Conservation (phyloP, 1,284 basidiomycete species). For the Tilletia horrida region DNA sequence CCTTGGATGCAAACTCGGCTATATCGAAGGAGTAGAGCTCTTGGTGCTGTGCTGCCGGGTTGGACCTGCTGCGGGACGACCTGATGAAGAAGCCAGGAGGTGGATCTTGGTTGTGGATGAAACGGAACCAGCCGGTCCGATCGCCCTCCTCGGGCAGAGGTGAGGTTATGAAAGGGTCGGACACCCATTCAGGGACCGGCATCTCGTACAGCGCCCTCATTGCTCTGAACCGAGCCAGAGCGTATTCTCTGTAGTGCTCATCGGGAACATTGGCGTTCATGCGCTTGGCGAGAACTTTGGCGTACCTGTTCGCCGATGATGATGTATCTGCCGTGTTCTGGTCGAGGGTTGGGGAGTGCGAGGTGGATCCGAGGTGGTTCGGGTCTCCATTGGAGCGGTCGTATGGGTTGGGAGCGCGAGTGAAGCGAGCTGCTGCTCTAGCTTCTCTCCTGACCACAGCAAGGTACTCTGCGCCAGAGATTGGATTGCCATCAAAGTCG, state of each 20-base stretch:
- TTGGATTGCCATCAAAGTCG: conserved; percentile 1
- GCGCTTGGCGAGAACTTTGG: neutral
- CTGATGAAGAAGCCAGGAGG: neutral
- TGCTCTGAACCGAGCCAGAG: neutral
- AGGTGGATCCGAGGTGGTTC: too few species aligned
- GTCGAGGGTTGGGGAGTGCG: neutral
- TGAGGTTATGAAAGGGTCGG: neutral
- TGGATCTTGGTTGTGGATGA: conserved; percentile 9
- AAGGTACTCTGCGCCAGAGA: neutral
- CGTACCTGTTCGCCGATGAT: neutral
- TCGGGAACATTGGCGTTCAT: neutral
- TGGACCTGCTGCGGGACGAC: neutral
- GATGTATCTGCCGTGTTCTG: neutral
- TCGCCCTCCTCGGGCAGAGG: neutral
- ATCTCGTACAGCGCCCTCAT: neutral
- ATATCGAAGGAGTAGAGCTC: neutral
- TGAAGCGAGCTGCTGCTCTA: neutral
- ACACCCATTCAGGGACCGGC: neutral
- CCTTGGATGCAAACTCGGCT: neutral
- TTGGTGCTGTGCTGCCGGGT: neutral
- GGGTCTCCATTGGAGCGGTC: neutral
- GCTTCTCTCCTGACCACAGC: conserved; percentile 5
- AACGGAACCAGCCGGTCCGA: neutral
- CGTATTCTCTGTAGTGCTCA: neutral
- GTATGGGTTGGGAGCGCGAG: conserved; percentile 8